Evolutionary conservation across 2,329 filamentous ascomycete species (phyloP).

Genomic region (Fusarium brachygibbosum): DNA sequence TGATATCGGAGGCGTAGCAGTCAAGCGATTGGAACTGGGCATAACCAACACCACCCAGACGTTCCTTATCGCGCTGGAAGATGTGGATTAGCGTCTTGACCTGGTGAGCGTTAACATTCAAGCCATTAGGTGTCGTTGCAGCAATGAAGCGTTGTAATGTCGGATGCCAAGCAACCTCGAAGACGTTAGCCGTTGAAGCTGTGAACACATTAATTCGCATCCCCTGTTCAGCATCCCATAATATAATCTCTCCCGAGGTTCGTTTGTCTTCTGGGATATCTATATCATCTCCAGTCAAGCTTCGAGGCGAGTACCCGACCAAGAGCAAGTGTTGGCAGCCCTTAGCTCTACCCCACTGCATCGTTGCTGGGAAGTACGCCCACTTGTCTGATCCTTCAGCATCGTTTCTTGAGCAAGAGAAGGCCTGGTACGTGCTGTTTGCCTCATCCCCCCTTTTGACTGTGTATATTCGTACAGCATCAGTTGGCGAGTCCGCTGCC

Average conservation of each 20-base stretch:
- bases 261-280: slow-evolving; percentile 70
- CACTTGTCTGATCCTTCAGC: slow-evolving; percentile 61
- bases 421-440: slow-evolving; percentile 54
- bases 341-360: slow-evolving; percentile 69
- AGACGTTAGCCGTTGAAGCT: slow-evolving; percentile 70
- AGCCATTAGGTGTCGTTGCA: slow-evolving; percentile 67
- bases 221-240: slow-evolving; percentile 67
- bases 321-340: slow-evolving; percentile 66
- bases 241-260: slow-evolving; percentile 70
- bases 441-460: slow-evolving; percentile 56
- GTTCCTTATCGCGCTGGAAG: slow-evolving; percentile 56
- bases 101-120: slow-evolving; percentile 58
- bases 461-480: slow-evolving; percentile 70
- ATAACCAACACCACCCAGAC: slow-evolving; percentile 50
- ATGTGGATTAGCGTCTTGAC: slow-evolving; percentile 70
- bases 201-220: slow-evolving; percentile 63
- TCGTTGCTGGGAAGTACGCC: slow-evolving; percentile 73
- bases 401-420: slow-evolving; percentile 59
- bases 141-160: slow-evolving; percentile 65
- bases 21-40: slow-evolving; percentile 68
- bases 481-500: slow-evolving; percentile 66
- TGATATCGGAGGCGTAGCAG: slow-evolving; percentile 71
- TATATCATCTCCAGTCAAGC: slow-evolving; percentile 64
- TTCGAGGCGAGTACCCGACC: slow-evolving; percentile 73
- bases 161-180: slow-evolving; percentile 75